Evolutionary conservation across 1,139 yeast genomes (phyloP), one percentile per base, ranked within the genome.

Genomic region (Schwanniomyces etchellsii): DNA sequence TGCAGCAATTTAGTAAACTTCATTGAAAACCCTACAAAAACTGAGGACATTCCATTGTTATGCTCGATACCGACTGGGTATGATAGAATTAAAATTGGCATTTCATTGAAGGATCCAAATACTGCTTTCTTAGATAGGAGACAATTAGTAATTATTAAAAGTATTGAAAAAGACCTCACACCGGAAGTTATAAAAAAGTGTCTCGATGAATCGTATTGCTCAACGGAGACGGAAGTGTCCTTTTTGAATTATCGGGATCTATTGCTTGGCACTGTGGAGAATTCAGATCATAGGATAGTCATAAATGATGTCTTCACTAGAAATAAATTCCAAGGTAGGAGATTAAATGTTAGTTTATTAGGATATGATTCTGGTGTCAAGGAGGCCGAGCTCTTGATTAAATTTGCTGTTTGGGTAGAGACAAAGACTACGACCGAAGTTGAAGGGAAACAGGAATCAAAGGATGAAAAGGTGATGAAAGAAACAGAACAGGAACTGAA

Each of bases 321-420:
- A 10, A 34, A 31, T 3, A 31, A 33, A 2, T 48, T 50, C 25
- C 45, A 44, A 23, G 42, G 48, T 28, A 45, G 40, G 12, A 39
- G 41, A n/a, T 29, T 64, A 28, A 51, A 52, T 24, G 41, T 61
- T 1, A 51, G 54, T n/a, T 26, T 60, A 9, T 62, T 64, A 57
- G 59, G 52, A 30, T 41, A 39, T 9, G 53, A 55, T 27, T 36
- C 44, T 5, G 16, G 14, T 2, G 33, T 35, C 2, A 37, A 43
- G 14, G 42, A 43, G 5, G 52, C 54, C 30, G 23, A 22, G 2
- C 52, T 46, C 29, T 37, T 57, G 20, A 52, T 61, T 30, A 48
- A 50, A 18, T 57, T 61, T 35, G 46, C 50, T 20, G 29, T 61
- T 4, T 63, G 64, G 64, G 35, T 62, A 3, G 53, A 56, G 59